Evolutionary conservation across 2,329 filamentous ascomycete species (phyloP).

Genomic region (Hymenoscyphus fraxineus): DNA sequence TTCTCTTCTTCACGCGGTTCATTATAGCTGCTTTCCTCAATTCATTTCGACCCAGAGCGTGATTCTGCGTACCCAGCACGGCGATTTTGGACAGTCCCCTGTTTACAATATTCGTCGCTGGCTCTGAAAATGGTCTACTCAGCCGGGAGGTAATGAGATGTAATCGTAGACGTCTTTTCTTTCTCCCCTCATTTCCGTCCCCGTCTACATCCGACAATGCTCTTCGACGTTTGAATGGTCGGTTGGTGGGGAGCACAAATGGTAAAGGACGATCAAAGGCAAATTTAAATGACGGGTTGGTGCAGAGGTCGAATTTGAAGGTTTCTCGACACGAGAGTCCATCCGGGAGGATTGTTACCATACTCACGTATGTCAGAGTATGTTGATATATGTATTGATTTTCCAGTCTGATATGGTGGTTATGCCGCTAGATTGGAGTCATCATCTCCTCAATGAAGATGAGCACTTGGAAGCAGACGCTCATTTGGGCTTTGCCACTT

Average conservation of each 20-base stretch:
- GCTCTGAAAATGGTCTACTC: conserved; percentile 64
- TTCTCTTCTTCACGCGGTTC: conserved; percentile 53
- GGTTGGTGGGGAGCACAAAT: conserved; percentile 17
- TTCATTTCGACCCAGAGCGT: conserved; percentile 45
- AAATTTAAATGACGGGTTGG: conserved; percentile 34
- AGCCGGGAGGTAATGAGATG: conserved; percentile 66
- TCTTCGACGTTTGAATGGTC: conserved; percentile 33
- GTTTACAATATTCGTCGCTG: conserved; percentile 66
- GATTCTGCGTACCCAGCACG: conserved; percentile 43
- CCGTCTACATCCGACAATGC: conserved; percentile 36
- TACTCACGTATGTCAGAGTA: conserved; percentile 28
- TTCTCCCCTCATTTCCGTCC: conserved; percentile 37
- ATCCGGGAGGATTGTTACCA: conserved; percentile 29
- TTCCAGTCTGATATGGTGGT: conserved; percentile 5
- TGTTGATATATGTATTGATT: neutral
- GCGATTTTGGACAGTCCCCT: conserved; percentile 46
- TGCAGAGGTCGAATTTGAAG: conserved; percentile 38
- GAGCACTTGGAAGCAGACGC: conserved; percentile 31
- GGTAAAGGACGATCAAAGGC: conserved; percentile 35
- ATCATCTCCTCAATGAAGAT: conserved; percentile 35
- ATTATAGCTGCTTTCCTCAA: conserved; percentile 63
- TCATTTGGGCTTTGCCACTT: conserved; percentile 25
- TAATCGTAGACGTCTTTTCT: conserved; percentile 64
- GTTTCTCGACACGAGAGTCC: conserved; percentile 22
- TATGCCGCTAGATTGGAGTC: conserved; percentile 26